Conservation (phyloP, 2,329 filamentous ascomycete genomes). For the Gliomastix tumulicola region DNA sequence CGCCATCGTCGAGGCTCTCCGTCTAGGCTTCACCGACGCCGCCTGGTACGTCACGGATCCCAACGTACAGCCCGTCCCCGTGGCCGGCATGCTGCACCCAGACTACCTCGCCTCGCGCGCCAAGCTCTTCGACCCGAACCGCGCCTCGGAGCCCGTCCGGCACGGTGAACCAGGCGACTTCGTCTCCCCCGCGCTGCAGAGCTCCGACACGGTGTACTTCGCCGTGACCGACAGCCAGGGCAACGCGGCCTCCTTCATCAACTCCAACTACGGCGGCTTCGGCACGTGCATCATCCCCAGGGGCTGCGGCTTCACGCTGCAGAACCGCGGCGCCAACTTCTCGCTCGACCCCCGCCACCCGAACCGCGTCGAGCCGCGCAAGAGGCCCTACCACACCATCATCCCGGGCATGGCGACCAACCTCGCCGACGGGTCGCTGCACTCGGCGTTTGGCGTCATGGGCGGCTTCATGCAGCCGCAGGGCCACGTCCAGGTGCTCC, state of each 20-base stretch:
- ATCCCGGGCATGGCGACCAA: constrained; percentile 90
- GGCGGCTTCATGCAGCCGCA: constrained; percentile 98
- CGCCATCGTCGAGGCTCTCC: constrained; percentile 77
- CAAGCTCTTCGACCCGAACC: constrained; percentile 47
- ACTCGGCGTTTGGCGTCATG: constrained; percentile 93
- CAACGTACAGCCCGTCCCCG: constrained; percentile 61
- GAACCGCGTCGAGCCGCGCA: constrained; percentile 72
- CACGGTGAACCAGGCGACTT: constrained; percentile 53
- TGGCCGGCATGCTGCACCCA: constrained; percentile 60
- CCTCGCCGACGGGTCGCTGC: constrained; percentile 61
- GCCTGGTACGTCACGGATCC: constrained; percentile 89
- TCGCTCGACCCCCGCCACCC: constrained; percentile 64
- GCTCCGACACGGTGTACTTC: constrained; percentile 94
- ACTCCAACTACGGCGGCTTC: constrained; percentile 87
- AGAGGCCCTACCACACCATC: constrained; percentile 95
- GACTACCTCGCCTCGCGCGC: constrained; percentile 68
- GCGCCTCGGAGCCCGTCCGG: constrained; percentile 51
- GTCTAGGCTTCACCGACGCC: constrained; percentile 85
- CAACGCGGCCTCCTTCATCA: constrained; percentile 94
- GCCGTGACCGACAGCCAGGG: constrained; percentile 72
- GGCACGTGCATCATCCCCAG: constrained; percentile 80
- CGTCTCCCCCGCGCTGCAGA: constrained; percentile 65
- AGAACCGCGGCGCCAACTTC: constrained; percentile 90
- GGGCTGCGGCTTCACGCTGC: constrained; percentile 86
- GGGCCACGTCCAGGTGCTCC: constrained; percentile 85